Percentiles rank a stretch among this genome's conserved stretches.
phyloP scores from a whole-genome alignment of 1,139 yeast genomes.

The Pichia sp. region DNA sequence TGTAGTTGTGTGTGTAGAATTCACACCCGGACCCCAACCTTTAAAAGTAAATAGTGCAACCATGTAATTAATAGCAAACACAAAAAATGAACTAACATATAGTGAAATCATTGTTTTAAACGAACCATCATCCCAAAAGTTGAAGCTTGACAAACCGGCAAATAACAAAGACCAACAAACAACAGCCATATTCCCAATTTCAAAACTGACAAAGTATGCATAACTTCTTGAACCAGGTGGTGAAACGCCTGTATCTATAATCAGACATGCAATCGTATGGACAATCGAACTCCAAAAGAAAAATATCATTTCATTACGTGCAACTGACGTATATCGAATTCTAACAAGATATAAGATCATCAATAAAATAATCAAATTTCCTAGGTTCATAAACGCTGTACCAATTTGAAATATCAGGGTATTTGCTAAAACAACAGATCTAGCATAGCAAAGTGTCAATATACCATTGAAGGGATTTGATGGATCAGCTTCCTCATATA shows the following conservation, averaged over 20 bases:
- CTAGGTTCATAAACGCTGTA: slow-evolving; percentile 77
- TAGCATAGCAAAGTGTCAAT: slow-evolving; percentile 72
- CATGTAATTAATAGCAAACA: slow-evolving; percentile 61
- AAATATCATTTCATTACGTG: slow-evolving; percentile 76
- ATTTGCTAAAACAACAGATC: slow-evolving; percentile 82
- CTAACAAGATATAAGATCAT: slow-evolving; percentile 75
- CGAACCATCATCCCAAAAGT: slow-evolving; percentile 93
- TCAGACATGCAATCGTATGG: slow-evolving; percentile 56
- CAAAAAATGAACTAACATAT: slow-evolving; percentile 40
- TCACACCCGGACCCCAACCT: slow-evolving; percentile 46
- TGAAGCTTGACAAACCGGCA: slow-evolving; percentile 77
- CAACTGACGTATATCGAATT: slow-evolving; percentile 88
- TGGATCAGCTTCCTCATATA: slow-evolving; percentile 10
- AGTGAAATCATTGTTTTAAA: slow-evolving; percentile 52
- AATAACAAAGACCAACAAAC: slow-evolving; percentile 61
- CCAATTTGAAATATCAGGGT: slow-evolving; percentile 91
- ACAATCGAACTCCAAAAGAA: slow-evolving; percentile 58
- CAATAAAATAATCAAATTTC: slow-evolving; percentile 55
- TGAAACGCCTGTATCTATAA: slow-evolving; percentile 87
- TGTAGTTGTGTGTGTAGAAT: slow-evolving; percentile 44
- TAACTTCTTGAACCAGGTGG: slow-evolving; percentile 75
- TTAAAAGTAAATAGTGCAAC: slow-evolving; percentile 68
- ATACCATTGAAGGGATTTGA: slow-evolving; percentile 42
- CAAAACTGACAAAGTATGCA: slow-evolving; percentile 78
- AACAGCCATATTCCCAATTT: slow-evolving; percentile 66